phyloP scores from a whole-genome alignment of 805 yeast genomes.

The Debaryomyces tyrocola region DNA sequence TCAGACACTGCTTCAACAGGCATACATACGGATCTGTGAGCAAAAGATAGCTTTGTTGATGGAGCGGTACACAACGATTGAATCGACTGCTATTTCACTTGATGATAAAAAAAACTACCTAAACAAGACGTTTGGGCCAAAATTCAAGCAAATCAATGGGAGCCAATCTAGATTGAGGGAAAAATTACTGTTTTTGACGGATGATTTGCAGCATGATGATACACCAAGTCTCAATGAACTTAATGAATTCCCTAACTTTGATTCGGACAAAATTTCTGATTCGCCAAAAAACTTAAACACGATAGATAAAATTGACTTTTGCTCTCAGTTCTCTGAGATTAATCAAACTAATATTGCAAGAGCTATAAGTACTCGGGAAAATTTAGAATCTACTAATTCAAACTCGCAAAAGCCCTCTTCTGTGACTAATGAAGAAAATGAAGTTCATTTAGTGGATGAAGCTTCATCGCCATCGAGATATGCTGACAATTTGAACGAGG shows the following conservation, averaged over 20 bases:
- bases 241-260: constrained; percentile 7
- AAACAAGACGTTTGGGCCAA: constrained; percentile 23
- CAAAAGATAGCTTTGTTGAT: constrained; percentile 25
- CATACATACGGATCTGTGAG: constrained; percentile 25
- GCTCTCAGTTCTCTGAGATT: constrained; percentile 9
- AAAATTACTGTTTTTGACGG: constrained; percentile 14
- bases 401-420: neutral
- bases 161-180: constrained; percentile 5
- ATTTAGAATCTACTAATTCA: neutral
- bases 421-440: constrained; percentile 1
- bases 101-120: constrained; percentile 35
- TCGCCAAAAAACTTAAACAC: constrained; percentile 2
- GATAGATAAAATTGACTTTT: constrained; percentile 7
- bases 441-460: neutral
- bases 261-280: constrained; percentile 7
- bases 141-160: constrained; percentile 12
- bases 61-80: constrained; percentile 30
- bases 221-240: neutral
- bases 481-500: constrained; percentile 16
- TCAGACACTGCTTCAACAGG: constrained; percentile 12
- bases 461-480: constrained; percentile 2
- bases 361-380: constrained; percentile 5
- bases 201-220: constrained; percentile 1
- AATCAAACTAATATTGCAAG: constrained; percentile 3
- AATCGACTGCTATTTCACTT: constrained; percentile 37